A percentile compares a stretch with the other conserved stretches of the same genome.
Conservation (phyloP, 768 basidiomycete species). For the Austroboletus festivus region DNA sequence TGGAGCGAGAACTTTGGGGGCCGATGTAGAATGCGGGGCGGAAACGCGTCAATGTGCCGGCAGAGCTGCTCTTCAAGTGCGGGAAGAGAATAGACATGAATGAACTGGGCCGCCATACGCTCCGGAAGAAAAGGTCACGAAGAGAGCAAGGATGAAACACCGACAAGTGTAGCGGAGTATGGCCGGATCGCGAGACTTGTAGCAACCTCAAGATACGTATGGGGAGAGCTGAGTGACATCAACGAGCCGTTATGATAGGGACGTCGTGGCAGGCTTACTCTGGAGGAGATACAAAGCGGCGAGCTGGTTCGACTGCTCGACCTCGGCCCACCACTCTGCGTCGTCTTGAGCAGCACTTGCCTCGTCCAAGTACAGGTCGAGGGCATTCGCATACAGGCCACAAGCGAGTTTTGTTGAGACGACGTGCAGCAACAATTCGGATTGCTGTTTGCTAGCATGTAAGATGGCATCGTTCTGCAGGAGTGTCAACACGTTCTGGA, state of each 20-base stretch:
- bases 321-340: conserved; percentile 80
- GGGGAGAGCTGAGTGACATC: conserved; percentile 24
- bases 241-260: conserved; percentile 3
- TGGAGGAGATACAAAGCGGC: conserved; percentile 71
- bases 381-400: conserved; percentile 59
- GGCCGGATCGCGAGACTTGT: conserved; percentile 39
- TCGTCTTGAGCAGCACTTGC: conserved; percentile 71
- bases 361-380: conserved; percentile 63
- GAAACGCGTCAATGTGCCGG: conserved; percentile 19
- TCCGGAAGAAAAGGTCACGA: conserved; percentile 44
- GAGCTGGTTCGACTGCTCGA: conserved; percentile 56
- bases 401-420: conserved; percentile 50
- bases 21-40: conserved; percentile 6
- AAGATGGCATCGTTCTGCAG: conserved; percentile 13
- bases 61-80: conserved; percentile 43
- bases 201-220: conserved; percentile 33
- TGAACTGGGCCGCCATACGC: conserved; percentile 45
- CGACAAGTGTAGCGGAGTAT: conserved; percentile 45
- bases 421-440: conserved; percentile 25
- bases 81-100: conserved; percentile 65
- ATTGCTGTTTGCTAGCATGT: not conserved
- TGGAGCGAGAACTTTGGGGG: conserved; percentile 6
- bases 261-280: conserved; percentile 47
- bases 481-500: conserved; percentile 14
- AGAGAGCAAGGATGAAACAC: conserved; percentile 48